Base-by-base conservation (phyloP, 2,329 filamentous ascomycete genomes). In the Endothia cerciana region DNA sequence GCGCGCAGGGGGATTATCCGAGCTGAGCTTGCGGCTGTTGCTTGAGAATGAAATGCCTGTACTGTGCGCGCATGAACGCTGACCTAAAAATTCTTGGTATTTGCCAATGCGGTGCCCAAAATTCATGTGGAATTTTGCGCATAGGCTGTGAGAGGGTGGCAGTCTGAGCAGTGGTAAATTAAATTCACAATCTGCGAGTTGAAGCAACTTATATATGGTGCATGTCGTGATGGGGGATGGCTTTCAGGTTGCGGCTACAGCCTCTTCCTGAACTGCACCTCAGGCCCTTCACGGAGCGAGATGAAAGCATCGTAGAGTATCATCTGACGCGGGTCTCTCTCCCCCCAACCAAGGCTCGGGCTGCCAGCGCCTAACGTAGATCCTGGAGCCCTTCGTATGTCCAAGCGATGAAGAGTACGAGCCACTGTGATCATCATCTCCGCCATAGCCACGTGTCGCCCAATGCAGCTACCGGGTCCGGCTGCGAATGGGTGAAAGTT, bases 271-370 rank as follows among this genome's bases (percentile, higher is more conserved):
- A 72, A 73, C 36, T 74, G 72, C 8, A 74, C 66, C 22, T 71
- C 69, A 0, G 72, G 72, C 6, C 73, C 73, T 11, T 66, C 30
- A 1, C 67, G 60, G 11, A 73, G 59, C 8, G 71, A 69, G n/a
- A 73, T 63, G 59, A 71, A 74, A 2, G 68, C 70, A 49, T 74
- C 73, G 1, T 64, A 43, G 11, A 74, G n/a, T n/a, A 70, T 69
- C 11, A 71, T 62, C 63, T 72, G 72, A 2, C 64, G 66, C 7
- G 8, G 51, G 36, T 72, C 70, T 6, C 40, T 56, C 2, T 45
- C 55, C 0, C 69, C 71, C 70, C 69, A 72, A 2, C 71, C 71
- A 2, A 65, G 38, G 1, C 65, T 60, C 1, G 66, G 65, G 0
- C 19, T 33, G 1, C 69, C 70, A 2, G 59, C 66, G n/a, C 72